Percentiles rank a stretch among this genome's conserved stretches.
Evolutionary conservation across 1,139 yeast genomes (phyloP).

Genomic region (Candida sanyaensis): DNA sequence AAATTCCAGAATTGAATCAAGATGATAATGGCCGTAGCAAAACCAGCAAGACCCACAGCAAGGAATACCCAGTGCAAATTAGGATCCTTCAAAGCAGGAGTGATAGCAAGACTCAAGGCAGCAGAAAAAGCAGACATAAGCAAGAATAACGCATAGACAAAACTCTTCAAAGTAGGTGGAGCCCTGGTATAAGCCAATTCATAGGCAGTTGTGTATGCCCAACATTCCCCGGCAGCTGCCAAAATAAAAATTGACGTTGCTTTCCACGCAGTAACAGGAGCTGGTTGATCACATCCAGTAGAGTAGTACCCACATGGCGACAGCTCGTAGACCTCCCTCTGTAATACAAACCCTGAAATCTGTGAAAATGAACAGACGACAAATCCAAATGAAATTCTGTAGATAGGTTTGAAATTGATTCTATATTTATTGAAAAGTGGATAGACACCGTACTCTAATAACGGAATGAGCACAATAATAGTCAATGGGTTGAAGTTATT

Average conservation of each 20-base stretch:
- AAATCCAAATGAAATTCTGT: slow-evolving; percentile 40
- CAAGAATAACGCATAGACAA: slow-evolving; percentile 67
- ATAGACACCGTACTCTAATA: slow-evolving; percentile 57
- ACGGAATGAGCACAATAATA: slow-evolving; percentile 63
- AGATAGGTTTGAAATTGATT: slow-evolving; percentile 39
- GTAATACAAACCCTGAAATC: slow-evolving; percentile 43
- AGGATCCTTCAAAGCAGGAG: slow-evolving; percentile 57
- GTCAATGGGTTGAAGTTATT: slow-evolving; percentile 70
- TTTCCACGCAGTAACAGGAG: slow-evolving; percentile 60
- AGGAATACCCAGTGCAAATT: slow-evolving; percentile 57
- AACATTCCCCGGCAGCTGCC: slow-evolving; percentile 69
- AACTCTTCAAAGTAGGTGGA: slow-evolving; percentile 66
- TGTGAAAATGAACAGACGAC: slow-evolving; percentile 37
- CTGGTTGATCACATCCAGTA: slow-evolving; percentile 48
- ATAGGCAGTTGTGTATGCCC: slow-evolving; percentile 66
- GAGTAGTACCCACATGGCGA: slow-evolving; percentile 46
- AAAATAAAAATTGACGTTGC: slow-evolving; percentile 52
- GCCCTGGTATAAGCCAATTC: slow-evolving; percentile 73
- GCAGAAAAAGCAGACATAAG: slow-evolving; percentile 62
- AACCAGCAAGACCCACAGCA: slow-evolving; percentile 50
- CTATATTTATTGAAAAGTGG: slow-evolving; percentile 56
- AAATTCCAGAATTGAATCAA: slow-evolving; percentile 52
- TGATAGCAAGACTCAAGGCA: slow-evolving; percentile 56
- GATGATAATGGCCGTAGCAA: slow-evolving; percentile 43
- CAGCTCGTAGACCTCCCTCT: slow-evolving; percentile 32